A percentile compares a stretch with the other conserved stretches of the same genome.
Evolutionary conservation across 2,329 filamentous ascomycete genomes (phyloP).

Genomic region (Aspergillus oerlinghausenensis): DNA sequence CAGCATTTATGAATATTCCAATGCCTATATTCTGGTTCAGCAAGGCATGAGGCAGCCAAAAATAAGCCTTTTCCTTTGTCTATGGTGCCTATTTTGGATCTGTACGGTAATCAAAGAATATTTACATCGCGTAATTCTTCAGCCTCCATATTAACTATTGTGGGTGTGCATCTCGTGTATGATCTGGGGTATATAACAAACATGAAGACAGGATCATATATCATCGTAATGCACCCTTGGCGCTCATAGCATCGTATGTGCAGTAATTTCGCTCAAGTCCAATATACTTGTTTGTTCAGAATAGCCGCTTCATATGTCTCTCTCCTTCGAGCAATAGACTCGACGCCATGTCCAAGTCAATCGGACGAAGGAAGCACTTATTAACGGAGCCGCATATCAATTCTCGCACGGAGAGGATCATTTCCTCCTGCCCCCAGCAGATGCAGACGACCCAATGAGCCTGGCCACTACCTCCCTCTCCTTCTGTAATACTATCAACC

Average conservation of each 20-base stretch:
- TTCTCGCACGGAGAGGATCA: not conserved
- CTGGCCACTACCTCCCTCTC: slow-evolving; percentile 64
- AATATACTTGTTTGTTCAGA: not conserved
- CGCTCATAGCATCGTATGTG: not conserved
- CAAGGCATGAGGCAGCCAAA: not conserved
- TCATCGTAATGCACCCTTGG: not conserved
- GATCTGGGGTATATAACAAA: not conserved
- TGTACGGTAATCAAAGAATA: not conserved
- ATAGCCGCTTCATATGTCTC: not conserved
- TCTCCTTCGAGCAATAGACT: not conserved
- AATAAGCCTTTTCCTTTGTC: slow-evolving; percentile 4
- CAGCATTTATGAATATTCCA: not conserved
- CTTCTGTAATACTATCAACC: slow-evolving; percentile 59
- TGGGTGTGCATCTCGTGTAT: not conserved
- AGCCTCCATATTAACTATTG: too few species aligned
- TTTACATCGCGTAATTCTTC: not conserved
- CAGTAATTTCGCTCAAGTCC: not conserved
- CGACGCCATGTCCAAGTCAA: not conserved
- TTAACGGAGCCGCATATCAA: not conserved
- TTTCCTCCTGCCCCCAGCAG: slow-evolving; percentile 25
- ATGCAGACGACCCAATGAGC: slow-evolving; percentile 49
- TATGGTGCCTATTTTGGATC: not conserved
- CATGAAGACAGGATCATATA: not conserved
- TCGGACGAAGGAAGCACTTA: too few species aligned
- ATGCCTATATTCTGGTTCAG: not conserved